phyloP scores from a whole-genome alignment of 2,329 filamentous ascomycete genomes.

The Epicoccum nigrum region DNA sequence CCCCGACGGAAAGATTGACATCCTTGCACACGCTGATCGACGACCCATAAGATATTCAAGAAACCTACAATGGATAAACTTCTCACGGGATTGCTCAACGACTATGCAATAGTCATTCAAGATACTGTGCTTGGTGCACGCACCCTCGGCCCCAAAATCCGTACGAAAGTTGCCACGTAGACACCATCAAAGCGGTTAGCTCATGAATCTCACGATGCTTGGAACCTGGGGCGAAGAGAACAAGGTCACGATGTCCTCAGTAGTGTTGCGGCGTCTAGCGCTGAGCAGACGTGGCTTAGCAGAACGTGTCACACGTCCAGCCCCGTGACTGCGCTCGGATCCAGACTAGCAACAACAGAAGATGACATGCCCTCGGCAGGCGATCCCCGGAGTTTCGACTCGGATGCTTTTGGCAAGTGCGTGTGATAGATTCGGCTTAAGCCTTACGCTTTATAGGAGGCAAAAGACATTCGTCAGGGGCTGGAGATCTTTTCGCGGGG shows the following conservation, averaged over 20 bases:
- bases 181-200: constrained; percentile 7
- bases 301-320: constrained; percentile 31
- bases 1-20: not conserved
- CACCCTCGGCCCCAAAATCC: not conserved
- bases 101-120: not conserved
- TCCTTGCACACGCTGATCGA: not conserved
- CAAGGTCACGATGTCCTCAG: constrained; percentile 42
- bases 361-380: no score
- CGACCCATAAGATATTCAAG: not conserved
- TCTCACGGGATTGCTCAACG: not conserved
- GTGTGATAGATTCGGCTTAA: constrained; percentile 16
- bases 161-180: constrained; percentile 8
- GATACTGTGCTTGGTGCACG: not conserved
- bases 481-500: constrained; percentile 43
- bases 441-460: constrained; percentile 19
- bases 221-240: constrained; percentile 25
- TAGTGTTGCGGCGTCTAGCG: constrained; percentile 37
- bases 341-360: constrained; percentile 19
- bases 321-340: constrained; percentile 32
- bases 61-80: not conserved
- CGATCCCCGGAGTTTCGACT: constrained; percentile 19
- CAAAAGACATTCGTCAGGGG: constrained; percentile 23
- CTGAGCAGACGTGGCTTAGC: constrained; percentile 27
- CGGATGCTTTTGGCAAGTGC: constrained; percentile 24
- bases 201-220: constrained; percentile 22